Evolutionary conservation across 2,329 filamentous ascomycete genomes (phyloP).

Genomic region (Nemania sp.): DNA sequence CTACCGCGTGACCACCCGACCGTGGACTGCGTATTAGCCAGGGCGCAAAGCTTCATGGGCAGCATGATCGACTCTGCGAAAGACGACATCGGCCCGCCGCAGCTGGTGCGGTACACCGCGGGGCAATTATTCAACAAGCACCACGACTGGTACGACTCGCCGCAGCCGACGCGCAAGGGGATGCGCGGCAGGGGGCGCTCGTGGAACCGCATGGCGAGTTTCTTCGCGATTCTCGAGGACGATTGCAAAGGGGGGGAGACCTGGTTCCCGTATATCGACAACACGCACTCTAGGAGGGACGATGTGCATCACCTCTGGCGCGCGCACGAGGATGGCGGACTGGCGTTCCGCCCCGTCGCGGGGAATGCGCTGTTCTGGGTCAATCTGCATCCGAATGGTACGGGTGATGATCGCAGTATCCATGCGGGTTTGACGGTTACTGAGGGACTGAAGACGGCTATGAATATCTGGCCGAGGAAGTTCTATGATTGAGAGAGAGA

Average conservation of each 20-base stretch:
- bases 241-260: conserved; percentile 47
- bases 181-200: conserved; percentile 28
- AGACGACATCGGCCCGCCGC: conserved; percentile 48
- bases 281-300: conserved; percentile 14
- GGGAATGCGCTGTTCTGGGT: conserved; percentile 53
- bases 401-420: conserved; percentile 45
- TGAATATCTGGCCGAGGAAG: conserved; percentile 51
- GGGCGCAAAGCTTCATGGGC: conserved; percentile 45
- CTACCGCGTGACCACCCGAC: conserved; percentile 43
- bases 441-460: conserved; percentile 48
- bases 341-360: conserved; percentile 46
- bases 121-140: conserved; percentile 47
- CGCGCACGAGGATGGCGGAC: conserved; percentile 44
- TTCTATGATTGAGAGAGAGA: conserved; percentile 25
- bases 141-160: conserved; percentile 46
- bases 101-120: conserved; percentile 46
- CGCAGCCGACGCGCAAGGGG: conserved; percentile 29
- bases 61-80: conserved; percentile 42
- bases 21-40: conserved; percentile 44
- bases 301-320: conserved; percentile 39
- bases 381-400: conserved; percentile 48
- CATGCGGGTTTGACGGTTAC: conserved; percentile 48
- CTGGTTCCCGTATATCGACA: conserved; percentile 44
- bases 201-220: conserved; percentile 47
- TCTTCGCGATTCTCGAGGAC: conserved; percentile 48